phyloP scores from a whole-genome alignment of 2,329 filamentous ascomycete species.

The Plenodomus biglobosus region DNA sequence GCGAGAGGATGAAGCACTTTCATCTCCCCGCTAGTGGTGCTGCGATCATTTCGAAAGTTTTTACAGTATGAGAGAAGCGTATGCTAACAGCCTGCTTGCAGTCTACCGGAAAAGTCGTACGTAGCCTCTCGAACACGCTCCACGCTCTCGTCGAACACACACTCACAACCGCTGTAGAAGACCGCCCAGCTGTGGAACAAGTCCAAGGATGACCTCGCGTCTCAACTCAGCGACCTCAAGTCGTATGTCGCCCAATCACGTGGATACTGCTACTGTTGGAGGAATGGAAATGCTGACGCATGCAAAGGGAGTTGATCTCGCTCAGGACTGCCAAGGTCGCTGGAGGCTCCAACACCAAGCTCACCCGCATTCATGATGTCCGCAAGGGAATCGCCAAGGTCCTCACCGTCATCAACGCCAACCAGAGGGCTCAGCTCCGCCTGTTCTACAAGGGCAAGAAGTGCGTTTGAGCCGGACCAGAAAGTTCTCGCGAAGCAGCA shows the following conservation, averaged over 20 bases:
- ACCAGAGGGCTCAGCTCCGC: slow-evolving; percentile 89
- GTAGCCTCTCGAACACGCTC: slow-evolving; percentile 22
- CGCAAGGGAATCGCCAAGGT: slow-evolving; percentile 99
- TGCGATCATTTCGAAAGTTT: slow-evolving; percentile 24
- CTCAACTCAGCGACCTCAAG: slow-evolving; percentile 55
- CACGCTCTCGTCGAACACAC: slow-evolving; percentile 33
- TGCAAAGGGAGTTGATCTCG: slow-evolving; percentile 75
- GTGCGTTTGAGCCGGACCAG: slow-evolving; percentile 38
- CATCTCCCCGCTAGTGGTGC: slow-evolving; percentile 19
- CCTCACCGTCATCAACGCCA: slow-evolving; percentile 99
- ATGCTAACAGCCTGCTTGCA: slow-evolving; percentile 44
- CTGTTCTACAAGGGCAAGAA: slow-evolving; percentile 99
- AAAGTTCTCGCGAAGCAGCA: not conserved
- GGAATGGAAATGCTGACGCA: slow-evolving; percentile 34
- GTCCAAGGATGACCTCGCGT: slow-evolving; percentile 97
- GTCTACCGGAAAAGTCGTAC: slow-evolving; percentile 67
- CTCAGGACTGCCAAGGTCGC: slow-evolving; percentile 98
- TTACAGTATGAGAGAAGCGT: slow-evolving; percentile 8
- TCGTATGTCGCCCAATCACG: slow-evolving; percentile 32
- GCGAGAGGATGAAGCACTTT: slow-evolving; percentile 15
- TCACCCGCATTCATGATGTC: slow-evolving; percentile 80
- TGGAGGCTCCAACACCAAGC: slow-evolving; percentile 87
- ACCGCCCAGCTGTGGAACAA: slow-evolving; percentile 96
- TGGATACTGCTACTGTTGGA: slow-evolving; percentile 5
- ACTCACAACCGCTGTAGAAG: slow-evolving; percentile 59